Conservation (phyloP, 2,329 filamentous ascomycete species). For the Trichoderma hamatum region DNA sequence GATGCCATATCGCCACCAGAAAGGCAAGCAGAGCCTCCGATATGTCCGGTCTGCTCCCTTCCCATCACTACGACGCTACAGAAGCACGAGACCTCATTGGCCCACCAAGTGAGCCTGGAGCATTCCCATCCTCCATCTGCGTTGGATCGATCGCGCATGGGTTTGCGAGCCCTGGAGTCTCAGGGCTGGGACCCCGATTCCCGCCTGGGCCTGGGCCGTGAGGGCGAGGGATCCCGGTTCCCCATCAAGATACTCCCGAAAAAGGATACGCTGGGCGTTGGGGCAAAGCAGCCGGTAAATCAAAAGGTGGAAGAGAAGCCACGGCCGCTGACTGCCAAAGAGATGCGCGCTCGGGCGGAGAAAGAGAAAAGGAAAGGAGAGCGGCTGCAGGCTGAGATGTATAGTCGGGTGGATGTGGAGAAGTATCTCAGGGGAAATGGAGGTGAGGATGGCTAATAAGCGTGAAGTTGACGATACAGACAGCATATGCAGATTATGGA, state of each 20-base stretch:
- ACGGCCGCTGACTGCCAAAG: conserved; percentile 62
- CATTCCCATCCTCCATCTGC: conserved; percentile 75
- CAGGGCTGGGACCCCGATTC: conserved; percentile 78
- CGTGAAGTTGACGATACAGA: background rate
- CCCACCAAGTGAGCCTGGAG: conserved; percentile 69
- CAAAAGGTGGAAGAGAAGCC: conserved; percentile 55
- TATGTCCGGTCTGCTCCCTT: conserved; percentile 44
- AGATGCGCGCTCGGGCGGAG: conserved; percentile 49
- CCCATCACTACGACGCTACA: conserved; percentile 38
- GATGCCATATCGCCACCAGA: background rate
- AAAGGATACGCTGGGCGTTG: conserved; percentile 74
- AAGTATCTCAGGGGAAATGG: conserved; percentile 64
- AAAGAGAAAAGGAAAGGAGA: conserved; percentile 61
- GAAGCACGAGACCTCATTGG: conserved; percentile 63
- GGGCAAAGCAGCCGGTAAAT: conserved; percentile 52
- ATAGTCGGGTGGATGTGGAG: conserved; percentile 73
- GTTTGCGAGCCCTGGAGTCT: conserved; percentile 64
- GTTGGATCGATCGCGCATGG: conserved; percentile 70
- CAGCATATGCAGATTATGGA: background rate
- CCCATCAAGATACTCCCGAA: conserved; percentile 76
- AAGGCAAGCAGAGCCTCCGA: conserved; percentile 22
- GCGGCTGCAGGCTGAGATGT: conserved; percentile 70
- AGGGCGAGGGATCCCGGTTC: conserved; percentile 71
- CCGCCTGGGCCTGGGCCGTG: conserved; percentile 69
- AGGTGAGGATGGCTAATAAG: conserved; percentile 31